Percentiles rank a stretch among this genome's conserved stretches.
phyloP scores from a whole-genome alignment of 2,329 filamentous ascomycete genomes.

The Fusarium gaditjirri region DNA sequence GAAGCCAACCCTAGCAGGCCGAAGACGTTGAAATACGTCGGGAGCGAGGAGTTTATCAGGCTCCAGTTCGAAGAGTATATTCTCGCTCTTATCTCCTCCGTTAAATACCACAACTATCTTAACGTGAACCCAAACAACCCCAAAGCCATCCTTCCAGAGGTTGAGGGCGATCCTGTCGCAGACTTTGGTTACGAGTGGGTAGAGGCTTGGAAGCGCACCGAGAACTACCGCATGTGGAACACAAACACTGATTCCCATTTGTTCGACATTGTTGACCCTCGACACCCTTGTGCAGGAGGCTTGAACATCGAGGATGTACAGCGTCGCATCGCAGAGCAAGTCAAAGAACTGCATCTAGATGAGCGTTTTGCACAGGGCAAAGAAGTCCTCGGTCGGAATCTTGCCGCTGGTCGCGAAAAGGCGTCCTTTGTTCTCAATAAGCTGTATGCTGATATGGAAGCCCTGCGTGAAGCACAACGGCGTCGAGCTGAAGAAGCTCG shows the following conservation, averaged over 20 bases:
- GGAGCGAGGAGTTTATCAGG: slow-evolving; percentile 96
- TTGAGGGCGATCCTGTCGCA: slow-evolving; percentile 83
- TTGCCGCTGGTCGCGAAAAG: slow-evolving; percentile 89
- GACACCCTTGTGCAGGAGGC: slow-evolving; percentile 92
- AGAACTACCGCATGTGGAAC: slow-evolving; percentile 93
- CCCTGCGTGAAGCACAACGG: slow-evolving; percentile 59
- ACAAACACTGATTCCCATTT: slow-evolving; percentile 83
- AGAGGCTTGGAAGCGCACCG: slow-evolving; percentile 85
- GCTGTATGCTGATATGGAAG: slow-evolving; percentile 90
- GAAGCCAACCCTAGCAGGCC: slow-evolving; percentile 87
- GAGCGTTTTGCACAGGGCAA: slow-evolving; percentile 85
- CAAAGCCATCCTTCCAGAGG: slow-evolving; percentile 71
- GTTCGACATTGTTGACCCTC: slow-evolving; percentile 93
- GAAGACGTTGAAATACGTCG: slow-evolving; percentile 94
- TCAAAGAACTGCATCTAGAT: slow-evolving; percentile 92
- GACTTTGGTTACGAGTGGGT: slow-evolving; percentile 91
- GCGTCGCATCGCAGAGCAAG: slow-evolving; percentile 87
- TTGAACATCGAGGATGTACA: slow-evolving; percentile 95
- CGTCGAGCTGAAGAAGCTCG: slow-evolving; percentile 54
- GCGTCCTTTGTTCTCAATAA: slow-evolving; percentile 88
- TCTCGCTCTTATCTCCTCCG: slow-evolving; percentile 84
- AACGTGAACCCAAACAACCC: slow-evolving; percentile 75
- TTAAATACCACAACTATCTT: slow-evolving; percentile 86
- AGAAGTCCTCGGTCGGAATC: slow-evolving; percentile 86
- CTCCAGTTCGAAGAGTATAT: slow-evolving; percentile 98